Evolutionary conservation across 1,284 basidiomycete genomes (phyloP).

Genomic region (Pholiota adiposa): DNA sequence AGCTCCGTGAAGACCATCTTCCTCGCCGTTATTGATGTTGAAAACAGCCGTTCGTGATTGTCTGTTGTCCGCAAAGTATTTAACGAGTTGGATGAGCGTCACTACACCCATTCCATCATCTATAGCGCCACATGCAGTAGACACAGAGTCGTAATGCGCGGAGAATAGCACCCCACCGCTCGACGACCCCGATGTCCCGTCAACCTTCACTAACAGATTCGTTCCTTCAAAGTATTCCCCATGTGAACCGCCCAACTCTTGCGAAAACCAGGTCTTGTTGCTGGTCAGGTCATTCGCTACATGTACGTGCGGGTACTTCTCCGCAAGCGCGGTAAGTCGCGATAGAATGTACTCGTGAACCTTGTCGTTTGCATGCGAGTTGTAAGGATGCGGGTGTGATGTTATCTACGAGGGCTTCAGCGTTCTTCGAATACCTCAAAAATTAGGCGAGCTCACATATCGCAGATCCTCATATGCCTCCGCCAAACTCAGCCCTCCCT

Average conservation of each 20-base stretch:
- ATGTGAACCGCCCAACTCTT: not conserved
- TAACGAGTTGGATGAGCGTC: constrained; percentile 67
- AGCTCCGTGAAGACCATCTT: constrained; percentile 74
- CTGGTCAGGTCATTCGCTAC: constrained; percentile 61
- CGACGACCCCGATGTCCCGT: constrained; percentile 45
- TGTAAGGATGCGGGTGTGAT: constrained; percentile 70
- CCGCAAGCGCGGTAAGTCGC: constrained; percentile 52
- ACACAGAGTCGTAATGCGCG: constrained; percentile 81
- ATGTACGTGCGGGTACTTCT: constrained; percentile 45
- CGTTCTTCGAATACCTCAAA: not conserved
- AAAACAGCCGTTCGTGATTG: constrained; percentile 69
- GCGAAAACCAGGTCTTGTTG: constrained; percentile 40
- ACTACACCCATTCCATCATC: constrained; percentile 79
- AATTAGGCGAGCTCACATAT: constrained; percentile 41
- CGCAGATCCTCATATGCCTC: constrained; percentile 67
- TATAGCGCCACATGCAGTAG: constrained; percentile 73
- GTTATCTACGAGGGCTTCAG: constrained; percentile 52
- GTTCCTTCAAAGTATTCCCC: constrained; percentile 68
- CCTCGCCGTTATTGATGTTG: constrained; percentile 85
- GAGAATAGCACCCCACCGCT: constrained; percentile 69
- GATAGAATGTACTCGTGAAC: constrained; percentile 63
- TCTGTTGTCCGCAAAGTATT: constrained; percentile 57
- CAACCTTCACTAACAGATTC: constrained; percentile 73
- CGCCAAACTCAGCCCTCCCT: constrained; percentile 56
- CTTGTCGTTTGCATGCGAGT: constrained; percentile 74